Evolutionary conservation across 2,329 filamentous ascomycete genomes (phyloP), one percentile per base, ranked within the genome.

Genomic region (Cephalotrichum gorgonifer): DNA sequence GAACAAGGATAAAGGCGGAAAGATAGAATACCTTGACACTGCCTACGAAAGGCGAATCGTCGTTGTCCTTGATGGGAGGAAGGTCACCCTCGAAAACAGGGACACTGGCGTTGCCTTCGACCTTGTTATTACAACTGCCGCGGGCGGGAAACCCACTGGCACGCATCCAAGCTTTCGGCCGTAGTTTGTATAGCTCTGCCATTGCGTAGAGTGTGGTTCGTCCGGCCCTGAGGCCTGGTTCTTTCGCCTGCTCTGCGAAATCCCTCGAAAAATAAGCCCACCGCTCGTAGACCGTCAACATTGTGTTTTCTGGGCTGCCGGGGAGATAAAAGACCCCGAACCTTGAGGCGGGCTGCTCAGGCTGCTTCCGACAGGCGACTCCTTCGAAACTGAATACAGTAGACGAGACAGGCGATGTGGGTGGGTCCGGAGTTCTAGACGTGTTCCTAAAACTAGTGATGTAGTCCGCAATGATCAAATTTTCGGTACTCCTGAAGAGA

Each of bases 401-500:
- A n/a, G 27, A 15, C 9, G 22, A 31, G 12, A 27, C 43, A 20
- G 43, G 26, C 3, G 41, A 43, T 17, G 23, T 43, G 41, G 26
- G 12, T 3, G 12, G 12, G 30, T 33, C 30, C 4, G 12, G 30
- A 11, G 30, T 4, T 4, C 12, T 11, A 15, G 12, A 11, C n/a
- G 11, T 22, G 11, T 20, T 22, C 9, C 20, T 5, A 20, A 3
- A 9, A 11, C 17, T 3, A 9, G 17, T 17, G n/a, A 39, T 39
- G 35, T 22, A 39, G 35, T 39, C 17, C 17, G 35, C 35, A 11
- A 39, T 11, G 2, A 22, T 39, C 12, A 39, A 11, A 20, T 39
- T 22, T 4, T 17, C 35, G 17, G 25, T 6, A 11, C 67, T 64
- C 35, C 75, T 71, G 58, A 78, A 76, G 59, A 77, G 76, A 4